Percentiles rank a stretch among this genome's conserved stretches.
phyloP scores from a whole-genome alignment of 2,329 filamentous ascomycete species.

The Ustilaginoidea virens region DNA sequence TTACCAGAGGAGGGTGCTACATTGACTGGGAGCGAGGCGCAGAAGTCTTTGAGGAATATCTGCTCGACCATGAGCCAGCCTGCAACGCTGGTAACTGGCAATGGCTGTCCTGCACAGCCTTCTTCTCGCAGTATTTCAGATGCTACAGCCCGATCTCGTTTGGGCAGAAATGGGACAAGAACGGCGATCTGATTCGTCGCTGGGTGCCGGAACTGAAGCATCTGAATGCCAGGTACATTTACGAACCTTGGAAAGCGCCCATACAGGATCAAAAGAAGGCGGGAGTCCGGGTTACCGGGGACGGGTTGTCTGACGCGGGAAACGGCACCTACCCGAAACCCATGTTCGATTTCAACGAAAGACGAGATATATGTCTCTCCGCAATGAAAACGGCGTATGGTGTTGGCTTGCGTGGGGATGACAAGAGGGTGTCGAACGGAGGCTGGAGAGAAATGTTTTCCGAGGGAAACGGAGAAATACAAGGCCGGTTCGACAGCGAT shows the following conservation, averaged over 20 bases:
- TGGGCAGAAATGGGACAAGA: conserved; percentile 59
- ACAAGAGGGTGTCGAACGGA: conserved; percentile 45
- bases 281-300: conserved; percentile 43
- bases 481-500: conserved; percentile 19
- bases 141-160: conserved; percentile 59
- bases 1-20: conserved; percentile 68
- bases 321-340: conserved; percentile 51
- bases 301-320: conserved; percentile 27
- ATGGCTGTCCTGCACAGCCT: conserved; percentile 62
- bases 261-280: conserved; percentile 53
- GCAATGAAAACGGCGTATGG: conserved; percentile 58
- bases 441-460: conserved; percentile 34
- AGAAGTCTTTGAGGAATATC: conserved; percentile 62
- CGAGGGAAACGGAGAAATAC: conserved; percentile 21
- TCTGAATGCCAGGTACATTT: conserved; percentile 55
- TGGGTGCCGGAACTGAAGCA: conserved; percentile 52
- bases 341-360: conserved; percentile 59
- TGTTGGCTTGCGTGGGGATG: conserved; percentile 47
- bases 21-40: conserved; percentile 66
- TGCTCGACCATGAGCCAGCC: conserved; percentile 60
- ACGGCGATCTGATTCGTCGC: conserved; percentile 45
- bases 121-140: conserved; percentile 57
- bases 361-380: conserved; percentile 45
- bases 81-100: conserved; percentile 69
- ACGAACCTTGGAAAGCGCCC: conserved; percentile 65